Conservation (phyloP, 805 yeast species). For the Candida awuae region DNA sequence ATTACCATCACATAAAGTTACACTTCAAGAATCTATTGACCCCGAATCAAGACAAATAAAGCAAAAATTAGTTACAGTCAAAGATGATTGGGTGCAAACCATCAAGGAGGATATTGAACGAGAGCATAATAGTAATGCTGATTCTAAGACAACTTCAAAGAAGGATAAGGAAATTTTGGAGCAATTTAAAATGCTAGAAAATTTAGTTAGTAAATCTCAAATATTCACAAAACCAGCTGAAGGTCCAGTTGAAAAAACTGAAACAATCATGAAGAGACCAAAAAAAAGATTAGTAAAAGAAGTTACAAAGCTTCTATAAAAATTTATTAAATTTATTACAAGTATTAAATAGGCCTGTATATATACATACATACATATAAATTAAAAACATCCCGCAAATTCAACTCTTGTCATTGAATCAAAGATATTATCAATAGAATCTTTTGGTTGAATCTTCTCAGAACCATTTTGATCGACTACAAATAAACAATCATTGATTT, state of each 20-base stretch:
- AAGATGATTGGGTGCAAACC: constrained; percentile 15
- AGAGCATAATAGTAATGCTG: background rate
- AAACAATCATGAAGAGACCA: constrained; percentile 10
- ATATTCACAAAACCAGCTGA: constrained; percentile 9
- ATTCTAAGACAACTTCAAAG: constrained; percentile 2
- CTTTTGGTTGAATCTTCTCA: constrained; percentile 32
- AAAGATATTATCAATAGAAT: constrained; percentile 43
- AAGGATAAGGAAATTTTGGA: constrained; percentile 12
- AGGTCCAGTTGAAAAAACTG: constrained; percentile 3
- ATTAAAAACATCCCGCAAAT: constrained; percentile 1
- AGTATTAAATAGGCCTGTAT: background rate
- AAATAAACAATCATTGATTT: constrained; percentile 44
- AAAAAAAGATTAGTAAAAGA: constrained; percentile 11
- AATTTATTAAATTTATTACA: background rate
- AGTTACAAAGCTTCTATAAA: constrained; percentile 9
- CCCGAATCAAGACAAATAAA: constrained; percentile 11
- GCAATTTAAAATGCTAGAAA: constrained; percentile 17
- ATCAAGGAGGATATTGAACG: constrained; percentile 7
- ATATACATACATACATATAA: background rate
- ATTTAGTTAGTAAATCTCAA: constrained; percentile 15
- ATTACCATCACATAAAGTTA: constrained; percentile 21
- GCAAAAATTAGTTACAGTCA: constrained; percentile 21
- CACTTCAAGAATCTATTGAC: constrained; percentile 12
- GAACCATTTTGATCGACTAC: constrained; percentile 21
- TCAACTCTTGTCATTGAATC: constrained; percentile 21